Evolutionary conservation across 768 basidiomycete genomes (phyloP).

Genomic region (Nidularia sp.): DNA sequence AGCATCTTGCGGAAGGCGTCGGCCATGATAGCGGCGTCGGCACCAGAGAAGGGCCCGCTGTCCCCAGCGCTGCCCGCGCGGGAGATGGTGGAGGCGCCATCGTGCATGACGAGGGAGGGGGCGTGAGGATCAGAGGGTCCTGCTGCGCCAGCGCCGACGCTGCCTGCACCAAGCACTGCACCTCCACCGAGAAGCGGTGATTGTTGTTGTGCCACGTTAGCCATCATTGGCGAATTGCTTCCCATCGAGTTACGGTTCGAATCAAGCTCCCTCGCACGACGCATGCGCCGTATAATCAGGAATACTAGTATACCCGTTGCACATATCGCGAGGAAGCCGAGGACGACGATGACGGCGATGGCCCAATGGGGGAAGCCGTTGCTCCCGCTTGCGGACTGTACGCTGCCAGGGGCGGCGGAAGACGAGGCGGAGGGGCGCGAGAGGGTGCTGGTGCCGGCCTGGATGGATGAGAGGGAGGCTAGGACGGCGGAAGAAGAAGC

Average conservation of each 20-base stretch:
- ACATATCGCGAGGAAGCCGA: slow-evolving; percentile 80
- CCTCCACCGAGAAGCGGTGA: slow-evolving; percentile 16
- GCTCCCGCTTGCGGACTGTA: slow-evolving; percentile 36
- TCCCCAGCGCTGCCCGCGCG: slow-evolving; percentile 56
- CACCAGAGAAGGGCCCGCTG: slow-evolving; percentile 70
- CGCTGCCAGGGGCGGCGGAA: slow-evolving; percentile 24
- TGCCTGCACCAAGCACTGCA: slow-evolving; percentile 21
- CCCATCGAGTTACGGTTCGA: slow-evolving; percentile 74
- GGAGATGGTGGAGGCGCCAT: slow-evolving; percentile 73
- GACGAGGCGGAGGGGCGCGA: slow-evolving; percentile 8
- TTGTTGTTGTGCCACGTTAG: slow-evolving; percentile 39
- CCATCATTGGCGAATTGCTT: slow-evolving; percentile 82
- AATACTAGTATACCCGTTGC: slow-evolving; percentile 66
- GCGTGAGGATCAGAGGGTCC: slow-evolving; percentile 15
- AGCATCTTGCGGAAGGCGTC: slow-evolving; percentile 87
- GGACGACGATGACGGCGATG: slow-evolving; percentile 84
- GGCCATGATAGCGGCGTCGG: slow-evolving; percentile 91
- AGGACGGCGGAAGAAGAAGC: slow-evolving; percentile 41
- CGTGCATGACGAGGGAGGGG: slow-evolving; percentile 49
- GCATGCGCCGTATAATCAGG: slow-evolving; percentile 67
- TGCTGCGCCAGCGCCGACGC: background rate
- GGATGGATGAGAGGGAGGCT: slow-evolving; percentile 29
- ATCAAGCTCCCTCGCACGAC: slow-evolving; percentile 41
- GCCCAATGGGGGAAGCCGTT: slow-evolving; percentile 81
- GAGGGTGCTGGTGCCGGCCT: background rate